Conservation (phyloP, 208 protist species). For the Acanthamoeba sp. region DNA sequence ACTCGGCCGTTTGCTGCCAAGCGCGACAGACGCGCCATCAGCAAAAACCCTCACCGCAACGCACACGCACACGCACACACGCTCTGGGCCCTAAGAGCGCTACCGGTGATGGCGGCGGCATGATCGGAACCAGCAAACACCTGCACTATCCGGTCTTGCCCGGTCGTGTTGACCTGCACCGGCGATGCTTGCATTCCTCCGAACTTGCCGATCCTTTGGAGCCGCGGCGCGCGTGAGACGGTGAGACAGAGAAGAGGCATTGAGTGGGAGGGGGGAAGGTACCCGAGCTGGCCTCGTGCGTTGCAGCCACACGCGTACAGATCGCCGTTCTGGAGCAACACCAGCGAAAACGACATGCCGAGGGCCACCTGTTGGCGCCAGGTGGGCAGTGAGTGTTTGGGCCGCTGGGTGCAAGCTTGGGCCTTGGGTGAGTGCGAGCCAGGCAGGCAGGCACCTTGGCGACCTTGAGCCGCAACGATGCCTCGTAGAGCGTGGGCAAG, state of each 20-base stretch:
- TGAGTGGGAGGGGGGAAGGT: too few relatives aligned
- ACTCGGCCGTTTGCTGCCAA: background rate
- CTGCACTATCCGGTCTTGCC: background rate
- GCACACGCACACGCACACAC: too few relatives aligned
- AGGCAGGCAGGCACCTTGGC: background rate
- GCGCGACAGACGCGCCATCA: background rate
- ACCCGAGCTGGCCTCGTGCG: constrained; percentile 17
- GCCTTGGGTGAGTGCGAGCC: too few relatives aligned
- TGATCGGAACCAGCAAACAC: background rate
- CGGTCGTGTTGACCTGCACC: background rate
- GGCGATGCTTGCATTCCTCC: background rate
- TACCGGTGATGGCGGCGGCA: background rate
- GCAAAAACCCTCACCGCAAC: too few relatives aligned
- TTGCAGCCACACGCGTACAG: background rate
- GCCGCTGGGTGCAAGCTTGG: too few relatives aligned
- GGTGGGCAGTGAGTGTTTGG: too few relatives aligned
- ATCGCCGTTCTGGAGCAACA: background rate
- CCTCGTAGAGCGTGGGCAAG: background rate
- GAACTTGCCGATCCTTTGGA: background rate
- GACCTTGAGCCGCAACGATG: background rate
- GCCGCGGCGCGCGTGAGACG: too few relatives aligned
- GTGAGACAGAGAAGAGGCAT: background rate
- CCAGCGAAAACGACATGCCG: constrained; percentile 5
- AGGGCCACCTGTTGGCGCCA: constrained; percentile 14
- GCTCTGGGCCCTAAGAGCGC: too few relatives aligned